Base-by-base conservation (phyloP, 495 filamentous ascomycete genomes). In the Echria macrotheca region DNA sequence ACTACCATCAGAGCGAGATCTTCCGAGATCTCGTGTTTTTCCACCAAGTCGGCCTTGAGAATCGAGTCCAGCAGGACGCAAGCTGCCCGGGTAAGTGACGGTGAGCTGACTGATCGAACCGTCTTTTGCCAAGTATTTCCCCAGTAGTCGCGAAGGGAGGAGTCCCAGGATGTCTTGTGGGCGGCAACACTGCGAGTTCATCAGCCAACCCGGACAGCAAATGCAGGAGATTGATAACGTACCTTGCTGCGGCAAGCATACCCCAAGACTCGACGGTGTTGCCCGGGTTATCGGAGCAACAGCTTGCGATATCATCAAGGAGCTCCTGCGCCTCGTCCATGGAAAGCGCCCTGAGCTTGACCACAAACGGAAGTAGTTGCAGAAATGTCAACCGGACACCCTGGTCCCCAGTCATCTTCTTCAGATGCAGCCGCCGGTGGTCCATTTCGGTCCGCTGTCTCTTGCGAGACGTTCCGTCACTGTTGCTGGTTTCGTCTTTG, bases 361-460 rank as follows among this genome's bases (percentile, higher is more conserved):
- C 61, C 22, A 89, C 70, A 56, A 96, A 94, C 0, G 85, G 80
- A 17, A 95, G 57, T n/a, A 88, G 69, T 54, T 96, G 89, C 19
- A 97, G 67, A 28, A 85, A 84, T 28, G 80, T 85, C 26, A 86
- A 56, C 53, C 78, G 82, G 32, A 70, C 68, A 10, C 73, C 68
- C 3, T 75, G 66, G 40, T 84, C 72, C 22, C 73, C 60, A 0
- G 77, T 77, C 25, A 69, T 69, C n/a, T 81, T 63, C 48, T 83
- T 81, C 32, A 79, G 74, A 29, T 84, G 68, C 17, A 91, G 59
- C 40, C 85, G 77, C 56, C 83, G 80, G 18, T 79, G 69, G 31
- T 67, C 69, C 26, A 72, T 75, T 32, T 70, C 69, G 22, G 84
- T 58, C 26, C 82, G 82, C 49, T 76, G 80, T 50, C 77, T 78